Conservation (phyloP, 129 eudicot species). For the Flaveria sonorensis region DNA sequence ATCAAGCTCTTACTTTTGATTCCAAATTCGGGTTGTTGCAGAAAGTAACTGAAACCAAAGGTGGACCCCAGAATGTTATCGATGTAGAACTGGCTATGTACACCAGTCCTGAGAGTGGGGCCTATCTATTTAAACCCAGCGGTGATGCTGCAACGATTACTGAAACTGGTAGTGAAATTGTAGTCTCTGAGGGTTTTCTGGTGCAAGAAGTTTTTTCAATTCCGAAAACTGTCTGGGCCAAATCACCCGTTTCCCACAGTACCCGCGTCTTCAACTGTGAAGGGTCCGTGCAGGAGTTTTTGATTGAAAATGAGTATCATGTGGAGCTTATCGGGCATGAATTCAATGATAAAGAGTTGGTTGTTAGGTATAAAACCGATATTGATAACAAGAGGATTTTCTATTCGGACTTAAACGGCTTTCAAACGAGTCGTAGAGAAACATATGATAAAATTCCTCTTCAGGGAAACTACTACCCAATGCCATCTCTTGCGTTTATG, state of each 20-base stretch:
- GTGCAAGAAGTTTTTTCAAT: slow-evolving; percentile 79
- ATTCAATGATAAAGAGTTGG: slow-evolving; percentile 75
- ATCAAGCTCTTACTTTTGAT: slow-evolving; percentile 58
- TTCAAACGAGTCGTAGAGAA: slow-evolving; percentile 97
- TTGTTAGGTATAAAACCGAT: slow-evolving; percentile 83
- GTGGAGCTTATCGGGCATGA: slow-evolving; percentile 85
- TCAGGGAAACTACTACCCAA: slow-evolving; percentile 96
- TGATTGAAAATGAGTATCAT: slow-evolving; percentile 91
- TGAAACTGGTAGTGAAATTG: slow-evolving; percentile 51
- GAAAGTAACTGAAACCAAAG: slow-evolving; percentile 55
- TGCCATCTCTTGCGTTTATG: slow-evolving; percentile 94
- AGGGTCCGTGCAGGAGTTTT: slow-evolving; percentile 64
- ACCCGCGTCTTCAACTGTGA: slow-evolving; percentile 71
- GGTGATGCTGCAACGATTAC: slow-evolving; percentile 76
- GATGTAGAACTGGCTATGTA: slow-evolving; percentile 88
- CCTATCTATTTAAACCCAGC: slow-evolving; percentile 82
- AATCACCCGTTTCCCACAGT: slow-evolving; percentile 76
- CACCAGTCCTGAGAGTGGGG: slow-evolving; percentile 89
- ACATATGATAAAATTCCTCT: slow-evolving; percentile 90
- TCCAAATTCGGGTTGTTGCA: slow-evolving; percentile 65
- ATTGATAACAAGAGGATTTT: slow-evolving; percentile 68
- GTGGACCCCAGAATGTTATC: slow-evolving; percentile 43
- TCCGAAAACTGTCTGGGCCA: slow-evolving; percentile 76
- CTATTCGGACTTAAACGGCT: slow-evolving; percentile 90
- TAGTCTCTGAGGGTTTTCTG: slow-evolving; percentile 72